A percentile compares a stretch with the other conserved stretches of the same genome.
Conservation (phyloP, 306 rosid species). For the Echinosophora koreensis region DNA sequence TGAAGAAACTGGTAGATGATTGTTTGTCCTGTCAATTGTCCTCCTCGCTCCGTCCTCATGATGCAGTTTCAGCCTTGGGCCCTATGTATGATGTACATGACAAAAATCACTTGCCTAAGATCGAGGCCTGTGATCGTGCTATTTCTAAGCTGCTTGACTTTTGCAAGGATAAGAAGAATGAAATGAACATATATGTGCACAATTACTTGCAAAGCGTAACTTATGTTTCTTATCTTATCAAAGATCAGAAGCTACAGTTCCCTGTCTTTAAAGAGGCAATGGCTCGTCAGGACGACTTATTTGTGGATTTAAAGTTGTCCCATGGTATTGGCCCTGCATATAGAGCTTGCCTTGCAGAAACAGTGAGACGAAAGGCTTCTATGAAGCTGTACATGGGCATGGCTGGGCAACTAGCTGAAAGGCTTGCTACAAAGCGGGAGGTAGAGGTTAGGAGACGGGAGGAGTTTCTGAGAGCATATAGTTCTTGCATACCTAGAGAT, state of each 20-base stretch:
- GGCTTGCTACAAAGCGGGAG: conserved; percentile 88
- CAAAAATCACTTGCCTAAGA: conserved; percentile 83
- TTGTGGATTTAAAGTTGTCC: conserved; percentile 79
- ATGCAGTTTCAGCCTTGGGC: conserved; percentile 99
- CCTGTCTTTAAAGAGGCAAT: conserved; percentile 98
- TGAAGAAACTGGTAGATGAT: conserved; percentile 94
- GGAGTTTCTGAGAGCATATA: conserved; percentile 74
- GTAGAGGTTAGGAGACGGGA: conserved; percentile 78
- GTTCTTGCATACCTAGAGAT: conserved; percentile 81
- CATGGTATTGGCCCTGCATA: conserved; percentile 88
- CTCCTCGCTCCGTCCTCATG: conserved; percentile 96
- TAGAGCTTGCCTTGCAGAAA: conserved; percentile 96
- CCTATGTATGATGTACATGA: conserved; percentile 99
- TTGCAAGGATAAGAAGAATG: conserved; percentile 85
- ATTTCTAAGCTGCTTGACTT: conserved; percentile 77
- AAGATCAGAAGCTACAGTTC: conserved; percentile 91
- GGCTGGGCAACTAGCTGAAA: conserved; percentile 99
- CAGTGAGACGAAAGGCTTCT: conserved; percentile 93
- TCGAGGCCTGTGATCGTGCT: conserved; percentile 82
- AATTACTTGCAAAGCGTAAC: conserved; percentile 81
- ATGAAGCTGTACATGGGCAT: conserved; percentile 97
- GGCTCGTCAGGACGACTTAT: conserved; percentile 85
- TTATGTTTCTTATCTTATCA: conserved; percentile 76
- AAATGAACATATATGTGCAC: conserved; percentile 85
- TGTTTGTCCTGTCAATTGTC: conserved; percentile 84